Evolutionary conservation across 2,329 filamentous ascomycete genomes (phyloP), one percentile per base, ranked within the genome.

Genomic region (Verticillium nonalfalfae): DNA sequence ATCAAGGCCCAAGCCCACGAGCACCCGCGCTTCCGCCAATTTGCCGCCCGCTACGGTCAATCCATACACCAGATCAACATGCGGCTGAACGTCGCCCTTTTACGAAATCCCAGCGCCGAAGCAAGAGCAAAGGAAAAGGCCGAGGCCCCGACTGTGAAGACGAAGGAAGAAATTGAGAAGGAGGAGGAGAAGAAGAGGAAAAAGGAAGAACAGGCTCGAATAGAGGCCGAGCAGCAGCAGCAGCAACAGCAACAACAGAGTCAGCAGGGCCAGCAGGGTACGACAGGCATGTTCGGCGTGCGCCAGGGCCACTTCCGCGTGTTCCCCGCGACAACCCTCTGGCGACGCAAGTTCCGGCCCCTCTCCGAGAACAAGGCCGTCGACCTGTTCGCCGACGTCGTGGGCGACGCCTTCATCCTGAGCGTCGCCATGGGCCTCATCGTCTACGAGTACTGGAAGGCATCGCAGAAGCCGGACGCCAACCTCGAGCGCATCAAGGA

Each of bases 1-100:
- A 89, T 89, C 69, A 89, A 89, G 70, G 75, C 77, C 36, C 85
- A 86, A 72, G 86, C 86, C 57, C 86, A 89, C 68, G 85, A 88
- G 54, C 86, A 89, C 67, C 79, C 81, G 1, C 75, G 79, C 55
- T 88, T 89, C 71, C 84, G 86, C 61, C 73, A 72, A 6, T 82
- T 87, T 64, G 86, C 86, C 54, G 85, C 85, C 55, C 78, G 75
- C 62, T 87, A 87, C 69, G 86, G 86, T 62, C 86, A 89, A 69
- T 73, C 76, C 10, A 86, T 89, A 67, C 86, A 89, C 68, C 86
- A 89, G 73, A 73, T 89, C 59, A 89, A 88, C 68, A 89, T 89
- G 86, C 81, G 84, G 59, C 71, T 87, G 67, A 83, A 81, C 14
- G 86, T 89, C 4, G 82, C 85, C 2, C 68, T 85, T 4, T 70